A percentile compares a stretch with the other conserved stretches of the same genome.
Conservation (phyloP, 2,329 filamentous ascomycete genomes). For the Colletotrichum costaricense region DNA sequence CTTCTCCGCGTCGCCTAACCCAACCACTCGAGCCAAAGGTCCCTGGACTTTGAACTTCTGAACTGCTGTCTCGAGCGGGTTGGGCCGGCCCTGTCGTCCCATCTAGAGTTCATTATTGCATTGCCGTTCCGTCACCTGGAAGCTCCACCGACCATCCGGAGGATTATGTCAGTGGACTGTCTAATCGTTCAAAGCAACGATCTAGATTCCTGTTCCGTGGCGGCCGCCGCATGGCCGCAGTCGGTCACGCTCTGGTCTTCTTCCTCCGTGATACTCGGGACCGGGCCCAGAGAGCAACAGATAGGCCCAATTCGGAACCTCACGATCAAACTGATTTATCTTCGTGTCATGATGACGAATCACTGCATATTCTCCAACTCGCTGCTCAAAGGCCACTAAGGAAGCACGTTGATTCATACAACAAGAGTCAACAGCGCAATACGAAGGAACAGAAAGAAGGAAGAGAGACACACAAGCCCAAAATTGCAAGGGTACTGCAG, state of each 20-base stretch:
- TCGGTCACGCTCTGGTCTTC: background rate
- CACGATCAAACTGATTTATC: background rate
- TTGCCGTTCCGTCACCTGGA: background rate
- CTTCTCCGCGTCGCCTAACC: background rate
- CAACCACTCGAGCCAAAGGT: background rate
- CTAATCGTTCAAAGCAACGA: background rate
- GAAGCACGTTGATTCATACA: background rate
- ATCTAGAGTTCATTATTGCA: constrained; percentile 15
- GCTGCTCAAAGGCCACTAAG: background rate
- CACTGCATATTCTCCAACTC: background rate
- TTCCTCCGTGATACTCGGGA: background rate
- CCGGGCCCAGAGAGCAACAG: background rate
- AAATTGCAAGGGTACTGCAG: background rate
- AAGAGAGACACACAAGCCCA: background rate
- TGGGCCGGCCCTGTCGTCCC: constrained; percentile 9
- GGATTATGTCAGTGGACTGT: background rate
- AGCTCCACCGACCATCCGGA: background rate
- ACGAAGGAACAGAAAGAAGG: background rate
- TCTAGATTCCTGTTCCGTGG: background rate
- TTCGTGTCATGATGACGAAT: background rate
- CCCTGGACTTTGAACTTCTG: background rate
- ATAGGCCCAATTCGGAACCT: background rate
- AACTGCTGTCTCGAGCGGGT: background rate
- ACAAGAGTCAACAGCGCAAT: background rate
- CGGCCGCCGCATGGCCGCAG: background rate